A percentile compares a stretch with the other conserved stretches of the same genome.
Evolutionary conservation across 2,329 filamentous ascomycete genomes (phyloP).

Genomic region (Thermothelomyces thermophilus): DNA sequence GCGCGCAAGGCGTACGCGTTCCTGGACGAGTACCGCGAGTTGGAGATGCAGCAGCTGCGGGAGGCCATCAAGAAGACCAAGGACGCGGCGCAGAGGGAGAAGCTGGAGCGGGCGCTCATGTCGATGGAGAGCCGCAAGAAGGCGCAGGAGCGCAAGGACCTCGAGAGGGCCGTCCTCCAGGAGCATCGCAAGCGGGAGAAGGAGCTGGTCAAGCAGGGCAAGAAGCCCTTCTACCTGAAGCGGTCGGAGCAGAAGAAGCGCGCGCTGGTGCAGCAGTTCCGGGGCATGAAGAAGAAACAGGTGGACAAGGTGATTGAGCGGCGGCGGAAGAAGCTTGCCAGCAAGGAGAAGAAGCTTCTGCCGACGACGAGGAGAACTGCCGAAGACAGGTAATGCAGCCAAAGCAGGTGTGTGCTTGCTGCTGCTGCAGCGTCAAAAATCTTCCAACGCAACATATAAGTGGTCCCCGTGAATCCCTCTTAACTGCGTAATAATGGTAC

Average conservation of each 20-base stretch:
- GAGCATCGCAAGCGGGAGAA: constrained; percentile 79
- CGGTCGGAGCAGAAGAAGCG: constrained; percentile 85
- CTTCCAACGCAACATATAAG: too few relatives aligned
- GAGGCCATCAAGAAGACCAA: constrained; percentile 59
- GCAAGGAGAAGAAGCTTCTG: constrained; percentile 77
- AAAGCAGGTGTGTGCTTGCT: too few relatives aligned
- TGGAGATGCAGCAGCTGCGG: constrained; percentile 73
- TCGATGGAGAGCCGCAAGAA: constrained; percentile 75
- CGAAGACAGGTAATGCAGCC: constrained; percentile 28
- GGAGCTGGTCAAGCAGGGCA: constrained; percentile 77
- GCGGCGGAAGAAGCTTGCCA: constrained; percentile 79
- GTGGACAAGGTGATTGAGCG: constrained; percentile 79
- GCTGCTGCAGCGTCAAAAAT: not conserved
- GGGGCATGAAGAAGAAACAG: constrained; percentile 77
- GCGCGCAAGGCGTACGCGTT: constrained; percentile 75
- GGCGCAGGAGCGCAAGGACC: constrained; percentile 61
- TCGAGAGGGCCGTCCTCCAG: constrained; percentile 60
- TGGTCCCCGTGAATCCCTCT: too few relatives aligned
- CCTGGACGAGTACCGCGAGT: constrained; percentile 74
- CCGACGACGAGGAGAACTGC: constrained; percentile 45
- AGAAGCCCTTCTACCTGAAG: constrained; percentile 91
- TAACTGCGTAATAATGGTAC: too few relatives aligned
- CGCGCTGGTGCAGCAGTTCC: constrained; percentile 70
- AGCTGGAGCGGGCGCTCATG: constrained; percentile 64
- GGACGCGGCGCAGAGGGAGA: constrained; percentile 57